Conservation (phyloP, 1,284 basidiomycete species). For the Sphaerobolus stellatus region DNA sequence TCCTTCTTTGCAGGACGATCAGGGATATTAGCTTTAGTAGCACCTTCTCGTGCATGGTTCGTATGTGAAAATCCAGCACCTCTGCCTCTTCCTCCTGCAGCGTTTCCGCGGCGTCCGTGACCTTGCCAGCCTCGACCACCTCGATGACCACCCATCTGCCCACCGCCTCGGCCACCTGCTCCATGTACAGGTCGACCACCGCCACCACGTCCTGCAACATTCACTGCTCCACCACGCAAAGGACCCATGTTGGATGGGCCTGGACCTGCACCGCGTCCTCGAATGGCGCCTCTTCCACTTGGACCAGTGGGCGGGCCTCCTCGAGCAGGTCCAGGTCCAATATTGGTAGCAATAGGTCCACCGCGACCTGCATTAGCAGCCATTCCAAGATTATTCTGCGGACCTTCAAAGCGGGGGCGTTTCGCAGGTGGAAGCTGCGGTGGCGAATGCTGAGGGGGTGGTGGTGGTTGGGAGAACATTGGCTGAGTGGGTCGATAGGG, state of each 20-base stretch:
- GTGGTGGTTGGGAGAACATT: slow-evolving; percentile 22
- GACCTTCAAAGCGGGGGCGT: slow-evolving; percentile 42
- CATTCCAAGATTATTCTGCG: slow-evolving; percentile 36
- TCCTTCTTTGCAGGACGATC: slow-evolving; percentile 62
- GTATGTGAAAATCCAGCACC: slow-evolving; percentile 10
- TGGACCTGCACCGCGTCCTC: slow-evolving; percentile 31
- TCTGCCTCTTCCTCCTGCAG: slow-evolving; percentile 45
- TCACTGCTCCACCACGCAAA: slow-evolving; percentile 23
- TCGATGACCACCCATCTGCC: slow-evolving; percentile 41
- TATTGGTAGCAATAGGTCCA: slow-evolving; percentile 33
- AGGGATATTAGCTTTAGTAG: slow-evolving; percentile 20
- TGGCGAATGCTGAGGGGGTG: slow-evolving; percentile 22
- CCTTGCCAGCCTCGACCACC: slow-evolving; percentile 39
- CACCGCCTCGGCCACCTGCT: slow-evolving; percentile 45
- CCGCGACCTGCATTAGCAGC: slow-evolving; percentile 36
- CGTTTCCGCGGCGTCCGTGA: slow-evolving; percentile 31
- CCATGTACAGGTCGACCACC: slow-evolving; percentile 35
- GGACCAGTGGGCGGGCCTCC: slow-evolving; percentile 37
- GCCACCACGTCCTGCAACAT: slow-evolving; percentile 31
- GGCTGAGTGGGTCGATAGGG: slow-evolving; percentile 46
- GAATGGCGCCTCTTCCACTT: slow-evolving; percentile 36
- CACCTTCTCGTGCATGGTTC: slow-evolving; percentile 43
- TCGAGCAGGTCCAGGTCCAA: slow-evolving; percentile 40
- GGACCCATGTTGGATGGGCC: slow-evolving; percentile 32
- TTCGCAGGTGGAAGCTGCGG: slow-evolving; percentile 36